Percentiles rank a stretch among this genome's conserved stretches.
Conservation (phyloP, 345 rosid genomes). For the Acer negundo region DNA sequence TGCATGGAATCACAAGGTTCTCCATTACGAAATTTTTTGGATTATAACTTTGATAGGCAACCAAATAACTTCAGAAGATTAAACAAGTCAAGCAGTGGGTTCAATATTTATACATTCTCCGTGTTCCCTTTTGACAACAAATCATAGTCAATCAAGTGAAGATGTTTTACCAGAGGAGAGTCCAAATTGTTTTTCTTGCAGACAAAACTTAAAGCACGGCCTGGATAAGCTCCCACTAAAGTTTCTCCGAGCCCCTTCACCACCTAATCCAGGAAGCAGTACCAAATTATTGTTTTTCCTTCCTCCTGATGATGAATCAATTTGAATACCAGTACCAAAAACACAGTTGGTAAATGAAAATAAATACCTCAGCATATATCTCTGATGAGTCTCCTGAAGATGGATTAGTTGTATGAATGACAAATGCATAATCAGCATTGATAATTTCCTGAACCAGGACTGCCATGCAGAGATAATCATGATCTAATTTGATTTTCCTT, state of each 20-base stretch:
- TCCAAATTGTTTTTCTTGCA: conserved; percentile 71
- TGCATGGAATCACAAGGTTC: background rate
- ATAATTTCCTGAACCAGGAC: conserved; percentile 96
- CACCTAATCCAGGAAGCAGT: conserved; percentile 48
- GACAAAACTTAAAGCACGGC: conserved; percentile 93
- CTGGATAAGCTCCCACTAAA: conserved; percentile 98
- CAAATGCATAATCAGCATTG: conserved; percentile 95
- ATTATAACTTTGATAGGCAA: background rate
- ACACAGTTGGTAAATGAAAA: conserved; percentile 6
- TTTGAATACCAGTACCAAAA: background rate
- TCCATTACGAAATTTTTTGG: background rate
- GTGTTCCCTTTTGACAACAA: background rate
- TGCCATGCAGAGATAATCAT: conserved; percentile 97
- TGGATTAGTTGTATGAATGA: conserved; percentile 97
- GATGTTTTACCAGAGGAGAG: conserved; percentile 67
- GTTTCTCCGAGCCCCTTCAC: conserved; percentile 99
- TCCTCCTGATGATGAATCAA: conserved; percentile 1
- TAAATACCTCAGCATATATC: conserved; percentile 88
- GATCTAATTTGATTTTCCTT: conserved; percentile 82
- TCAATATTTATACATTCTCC: background rate
- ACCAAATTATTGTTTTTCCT: conserved; percentile 16
- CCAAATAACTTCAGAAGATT: background rate
- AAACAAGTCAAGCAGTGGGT: background rate
- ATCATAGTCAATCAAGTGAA: background rate
- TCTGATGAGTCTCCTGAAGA: conserved; percentile 90